phyloP scores from a whole-genome alignment of 371 early-diverging fungal genomes.

The Mucor lusitanicus region DNA sequence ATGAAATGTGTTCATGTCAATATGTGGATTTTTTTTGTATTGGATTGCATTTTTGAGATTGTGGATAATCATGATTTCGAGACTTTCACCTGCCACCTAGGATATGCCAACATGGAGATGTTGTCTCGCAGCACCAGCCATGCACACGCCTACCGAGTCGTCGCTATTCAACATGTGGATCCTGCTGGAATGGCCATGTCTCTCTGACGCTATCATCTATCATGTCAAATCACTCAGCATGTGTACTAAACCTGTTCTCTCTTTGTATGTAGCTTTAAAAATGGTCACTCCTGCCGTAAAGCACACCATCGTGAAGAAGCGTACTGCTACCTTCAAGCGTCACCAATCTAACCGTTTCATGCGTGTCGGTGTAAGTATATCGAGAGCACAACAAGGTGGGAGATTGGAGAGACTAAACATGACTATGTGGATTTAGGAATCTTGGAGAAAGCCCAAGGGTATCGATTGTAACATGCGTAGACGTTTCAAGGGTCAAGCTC shows the following conservation, averaged over 20 bases:
- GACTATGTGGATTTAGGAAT: conserved; percentile 57
- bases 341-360: conserved; percentile 99
- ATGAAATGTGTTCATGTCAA: no score
- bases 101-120: no score
- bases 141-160: no score
- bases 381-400: neutral
- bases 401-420: neutral
- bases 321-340: conserved; percentile 97
- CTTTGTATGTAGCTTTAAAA: conserved; percentile 49
- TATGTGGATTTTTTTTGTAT: no score
- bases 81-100: no score
- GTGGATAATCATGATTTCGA: no score
- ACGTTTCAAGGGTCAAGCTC: conserved; percentile 97
- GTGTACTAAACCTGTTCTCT: neutral
- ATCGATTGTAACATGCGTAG: conserved; percentile 99
- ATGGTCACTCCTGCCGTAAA: conserved; percentile 93
- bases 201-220: no score
- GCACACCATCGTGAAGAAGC: conserved; percentile 98
- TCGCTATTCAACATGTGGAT: no score
- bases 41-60: no score
- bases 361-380: conserved; percentile 81
- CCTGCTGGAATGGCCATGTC: no score
- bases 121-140: no score
- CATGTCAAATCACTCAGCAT: no score
- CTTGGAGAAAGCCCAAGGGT: conserved; percentile 99